Percentiles rank a stretch among this genome's conserved stretches.
phyloP scores from a whole-genome alignment of 805 yeast species.

The Lipomyces sp. region DNA sequence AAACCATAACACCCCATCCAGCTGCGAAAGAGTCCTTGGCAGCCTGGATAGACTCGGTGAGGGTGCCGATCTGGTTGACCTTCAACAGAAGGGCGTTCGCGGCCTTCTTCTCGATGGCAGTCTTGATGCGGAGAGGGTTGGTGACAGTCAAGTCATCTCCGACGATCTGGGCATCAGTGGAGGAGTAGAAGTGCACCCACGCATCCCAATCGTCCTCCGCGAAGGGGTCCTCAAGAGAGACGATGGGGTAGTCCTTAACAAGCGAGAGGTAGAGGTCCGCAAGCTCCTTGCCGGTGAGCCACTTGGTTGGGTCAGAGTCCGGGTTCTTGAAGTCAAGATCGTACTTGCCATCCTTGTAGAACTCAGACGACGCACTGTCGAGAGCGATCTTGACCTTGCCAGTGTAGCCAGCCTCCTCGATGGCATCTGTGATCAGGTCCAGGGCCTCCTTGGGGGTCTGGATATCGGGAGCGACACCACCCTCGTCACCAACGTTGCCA shows the following conservation, averaged over 20 bases:
- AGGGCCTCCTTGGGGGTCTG: slow-evolving; percentile 95
- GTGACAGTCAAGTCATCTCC: slow-evolving; percentile 99
- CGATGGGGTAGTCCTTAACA: slow-evolving; percentile 91
- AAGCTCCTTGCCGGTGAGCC: slow-evolving; percentile 85
- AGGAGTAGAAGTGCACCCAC: slow-evolving; percentile 79
- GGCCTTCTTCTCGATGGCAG: slow-evolving; percentile 94
- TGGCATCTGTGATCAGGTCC: slow-evolving; percentile 87
- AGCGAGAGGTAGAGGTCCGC: slow-evolving; percentile 79
- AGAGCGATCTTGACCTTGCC: slow-evolving; percentile 90
- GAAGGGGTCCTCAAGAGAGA: slow-evolving; percentile 97
- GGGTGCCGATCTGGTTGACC: slow-evolving; percentile 98
- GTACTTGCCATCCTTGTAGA: slow-evolving; percentile 94
- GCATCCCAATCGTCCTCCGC: slow-evolving; percentile 99
- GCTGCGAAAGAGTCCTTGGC: slow-evolving; percentile 93
- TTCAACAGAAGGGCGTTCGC: slow-evolving; percentile 92
- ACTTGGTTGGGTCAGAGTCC: slow-evolving; percentile 80
- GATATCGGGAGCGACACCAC: slow-evolving; percentile 99
- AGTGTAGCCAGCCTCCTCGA: slow-evolving; percentile 90
- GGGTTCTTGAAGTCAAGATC: slow-evolving; percentile 99
- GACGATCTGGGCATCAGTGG: slow-evolving; percentile 69
- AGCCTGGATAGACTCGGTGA: slow-evolving; percentile 94
- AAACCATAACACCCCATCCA: slow-evolving; percentile 99
- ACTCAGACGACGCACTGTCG: slow-evolving; percentile 97
- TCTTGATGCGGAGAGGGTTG: slow-evolving; percentile 90
- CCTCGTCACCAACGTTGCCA: slow-evolving; percentile 99